phyloP scores from a whole-genome alignment of 306 rosid genomes.

The Acacia acuminata region DNA sequence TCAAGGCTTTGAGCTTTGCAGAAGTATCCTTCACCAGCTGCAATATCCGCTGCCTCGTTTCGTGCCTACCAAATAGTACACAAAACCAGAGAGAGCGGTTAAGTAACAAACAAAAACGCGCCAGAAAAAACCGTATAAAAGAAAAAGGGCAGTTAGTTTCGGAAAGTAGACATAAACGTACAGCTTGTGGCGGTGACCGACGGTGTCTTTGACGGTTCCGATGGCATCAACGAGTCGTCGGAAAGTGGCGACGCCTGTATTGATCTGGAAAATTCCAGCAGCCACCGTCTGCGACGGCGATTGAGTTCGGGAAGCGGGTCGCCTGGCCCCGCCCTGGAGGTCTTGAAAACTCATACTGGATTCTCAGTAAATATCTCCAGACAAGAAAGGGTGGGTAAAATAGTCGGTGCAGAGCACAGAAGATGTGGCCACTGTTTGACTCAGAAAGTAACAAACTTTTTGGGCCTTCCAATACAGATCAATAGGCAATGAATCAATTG shows the following conservation, averaged over 20 bases:
- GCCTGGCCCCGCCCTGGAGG: background rate
- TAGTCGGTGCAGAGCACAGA: background rate
- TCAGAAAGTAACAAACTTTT: background rate
- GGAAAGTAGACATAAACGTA: constrained; percentile 32
- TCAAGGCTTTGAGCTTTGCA: constrained; percentile 65
- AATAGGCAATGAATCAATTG: background rate
- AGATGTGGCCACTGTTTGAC: no score
- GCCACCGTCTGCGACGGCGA: constrained; percentile 68
- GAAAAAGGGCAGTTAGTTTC: background rate
- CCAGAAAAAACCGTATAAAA: background rate
- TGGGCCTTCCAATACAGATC: background rate
- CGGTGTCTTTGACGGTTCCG: constrained; percentile 74
- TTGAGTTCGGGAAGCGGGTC: background rate
- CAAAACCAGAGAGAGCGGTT: background rate
- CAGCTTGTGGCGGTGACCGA: constrained; percentile 75
- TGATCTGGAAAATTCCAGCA: constrained; percentile 81
- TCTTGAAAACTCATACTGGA: constrained; percentile 27
- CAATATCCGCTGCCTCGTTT: constrained; percentile 65
- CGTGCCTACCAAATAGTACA: constrained; percentile 46
- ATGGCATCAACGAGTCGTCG: constrained; percentile 71
- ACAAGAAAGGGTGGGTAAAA: background rate
- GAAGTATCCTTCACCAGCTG: constrained; percentile 78
- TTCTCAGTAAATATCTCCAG: background rate
- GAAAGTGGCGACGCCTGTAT: constrained; percentile 71
- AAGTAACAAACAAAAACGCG: background rate